phyloP scores from a whole-genome alignment of 352 stramenopile genomes.

The Globisporangium radiosum region DNA sequence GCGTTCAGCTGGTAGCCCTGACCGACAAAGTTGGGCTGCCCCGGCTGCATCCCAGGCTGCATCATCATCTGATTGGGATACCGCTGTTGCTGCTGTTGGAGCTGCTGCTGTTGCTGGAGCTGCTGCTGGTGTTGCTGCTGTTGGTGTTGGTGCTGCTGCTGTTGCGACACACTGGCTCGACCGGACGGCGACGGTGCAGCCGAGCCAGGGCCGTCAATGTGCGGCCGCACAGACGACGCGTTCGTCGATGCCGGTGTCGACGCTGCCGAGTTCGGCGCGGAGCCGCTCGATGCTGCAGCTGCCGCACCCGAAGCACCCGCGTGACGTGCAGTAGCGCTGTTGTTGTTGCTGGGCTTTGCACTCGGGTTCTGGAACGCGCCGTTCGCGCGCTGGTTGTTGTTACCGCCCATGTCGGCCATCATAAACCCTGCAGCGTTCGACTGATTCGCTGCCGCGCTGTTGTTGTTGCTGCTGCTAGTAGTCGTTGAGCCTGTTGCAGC shows the following conservation, averaged over 20 bases:
- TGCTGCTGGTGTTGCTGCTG: constrained; percentile 31
- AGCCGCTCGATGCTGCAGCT: constrained; percentile 9
- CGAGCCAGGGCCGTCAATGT: constrained; percentile 40
- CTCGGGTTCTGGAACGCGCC: constrained; percentile 8
- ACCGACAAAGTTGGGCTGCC: constrained; percentile 23
- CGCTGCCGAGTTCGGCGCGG: constrained; percentile 14
- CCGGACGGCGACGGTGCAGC: constrained; percentile 15
- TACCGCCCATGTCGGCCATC: constrained; percentile 11
- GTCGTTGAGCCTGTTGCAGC: neutral
- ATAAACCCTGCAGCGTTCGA: constrained; percentile 11
- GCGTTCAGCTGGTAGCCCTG: constrained; percentile 63
- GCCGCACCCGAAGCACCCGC: neutral
- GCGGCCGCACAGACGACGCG: constrained; percentile 56
- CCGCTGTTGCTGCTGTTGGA: constrained; percentile 32
- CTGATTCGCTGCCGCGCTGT: constrained; percentile 7
- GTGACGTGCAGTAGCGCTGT: neutral
- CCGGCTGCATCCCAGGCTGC: constrained; percentile 38
- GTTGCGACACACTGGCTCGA: constrained; percentile 6
- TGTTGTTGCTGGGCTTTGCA: constrained; percentile 1
- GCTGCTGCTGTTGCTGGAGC: constrained; percentile 38
- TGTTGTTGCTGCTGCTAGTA: neutral
- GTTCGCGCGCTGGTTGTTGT: constrained; percentile 9
- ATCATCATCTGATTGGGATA: constrained; percentile 77
- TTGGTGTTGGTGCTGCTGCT: constrained; percentile 19
- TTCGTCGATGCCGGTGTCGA: constrained; percentile 29